These are phyloP conservation scores for Fusarium continuum DNA, from an alignment of 2,329 filamentous ascomycete genomes.

Conservation along the genomic window DNA sequence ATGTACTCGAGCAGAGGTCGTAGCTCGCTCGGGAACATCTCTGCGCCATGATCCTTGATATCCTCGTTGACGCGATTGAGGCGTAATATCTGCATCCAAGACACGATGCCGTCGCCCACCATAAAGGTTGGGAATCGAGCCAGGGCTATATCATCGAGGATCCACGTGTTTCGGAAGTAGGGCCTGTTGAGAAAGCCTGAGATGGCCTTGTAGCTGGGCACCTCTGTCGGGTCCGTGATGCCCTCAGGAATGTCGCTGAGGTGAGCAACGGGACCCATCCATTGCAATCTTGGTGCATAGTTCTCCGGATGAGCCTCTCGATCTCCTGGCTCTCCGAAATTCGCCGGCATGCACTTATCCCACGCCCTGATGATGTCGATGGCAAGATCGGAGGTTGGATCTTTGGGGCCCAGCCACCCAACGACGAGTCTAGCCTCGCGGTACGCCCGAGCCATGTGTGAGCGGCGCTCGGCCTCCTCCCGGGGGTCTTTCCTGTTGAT, in stretches of 20 bases:
- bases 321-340: conserved; percentile 36
- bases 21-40: conserved; percentile 36
- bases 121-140: conserved; percentile 36
- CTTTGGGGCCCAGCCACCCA: conserved; percentile 34
- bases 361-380: conserved; percentile 37
- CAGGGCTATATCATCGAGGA: conserved; percentile 38
- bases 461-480: conserved; percentile 29
- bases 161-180: conserved; percentile 39
- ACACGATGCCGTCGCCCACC: conserved; percentile 37
- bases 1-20: conserved; percentile 33
- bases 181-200: conserved; percentile 33
- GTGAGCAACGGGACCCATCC: conserved; percentile 39
- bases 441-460: conserved; percentile 35
- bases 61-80: conserved; percentile 40
- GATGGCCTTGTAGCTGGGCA: conserved; percentile 39
- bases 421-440: conserved; percentile 35
- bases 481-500: conserved; percentile 29
- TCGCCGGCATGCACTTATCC: conserved; percentile 37
- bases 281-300: conserved; percentile 35
- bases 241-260: conserved; percentile 38
- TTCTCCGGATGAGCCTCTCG: conserved; percentile 33
- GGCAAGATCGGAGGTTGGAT: conserved; percentile 35
- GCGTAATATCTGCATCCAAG: conserved; percentile 39
- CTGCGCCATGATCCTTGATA: conserved; percentile 35
- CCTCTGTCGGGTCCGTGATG: conserved; percentile 33